phyloP scores from a whole-genome alignment of 768 basidiomycete genomes.

The Kwoniella mangroviensis region DNA sequence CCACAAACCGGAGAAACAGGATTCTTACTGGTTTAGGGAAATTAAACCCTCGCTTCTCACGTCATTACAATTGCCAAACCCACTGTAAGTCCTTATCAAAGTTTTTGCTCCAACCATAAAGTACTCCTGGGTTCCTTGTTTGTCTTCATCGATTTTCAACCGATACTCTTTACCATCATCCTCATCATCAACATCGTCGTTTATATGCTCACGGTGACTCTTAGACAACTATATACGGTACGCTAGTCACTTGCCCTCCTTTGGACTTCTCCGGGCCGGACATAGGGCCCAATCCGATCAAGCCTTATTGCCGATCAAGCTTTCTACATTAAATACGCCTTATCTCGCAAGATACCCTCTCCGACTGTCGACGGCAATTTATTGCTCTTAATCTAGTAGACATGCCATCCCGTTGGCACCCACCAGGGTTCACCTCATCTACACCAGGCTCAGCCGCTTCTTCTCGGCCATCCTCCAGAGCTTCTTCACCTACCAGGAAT shows the following conservation, averaged over 20 bases:
- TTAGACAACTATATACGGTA: too few relatives aligned
- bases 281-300: background rate
- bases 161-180: background rate
- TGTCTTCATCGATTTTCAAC: background rate
- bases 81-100: constrained; percentile 1
- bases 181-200: background rate
- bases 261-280: background rate
- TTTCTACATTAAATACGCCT: background rate
- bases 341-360: background rate
- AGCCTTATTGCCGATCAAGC: background rate
- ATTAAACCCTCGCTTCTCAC: constrained; percentile 12
- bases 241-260: background rate
- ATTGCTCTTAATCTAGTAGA: background rate
- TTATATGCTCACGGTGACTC: too few relatives aligned
- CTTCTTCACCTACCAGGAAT: constrained; percentile 29
- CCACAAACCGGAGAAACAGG: constrained; percentile 5
- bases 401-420: constrained; percentile 29
- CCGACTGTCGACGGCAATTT: background rate
- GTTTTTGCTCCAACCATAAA: constrained; percentile 6
- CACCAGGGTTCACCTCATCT: constrained; percentile 21
- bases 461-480: constrained; percentile 31
- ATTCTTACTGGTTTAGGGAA: constrained; percentile 13
- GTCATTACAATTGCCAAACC: constrained; percentile 1
- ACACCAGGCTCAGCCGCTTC: constrained; percentile 27
- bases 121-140: constrained; percentile 13